These are phyloP conservation scores for Acacia crassicarpa DNA, from an alignment of 306 rosid genomes.

Conservation along the genomic window DNA sequence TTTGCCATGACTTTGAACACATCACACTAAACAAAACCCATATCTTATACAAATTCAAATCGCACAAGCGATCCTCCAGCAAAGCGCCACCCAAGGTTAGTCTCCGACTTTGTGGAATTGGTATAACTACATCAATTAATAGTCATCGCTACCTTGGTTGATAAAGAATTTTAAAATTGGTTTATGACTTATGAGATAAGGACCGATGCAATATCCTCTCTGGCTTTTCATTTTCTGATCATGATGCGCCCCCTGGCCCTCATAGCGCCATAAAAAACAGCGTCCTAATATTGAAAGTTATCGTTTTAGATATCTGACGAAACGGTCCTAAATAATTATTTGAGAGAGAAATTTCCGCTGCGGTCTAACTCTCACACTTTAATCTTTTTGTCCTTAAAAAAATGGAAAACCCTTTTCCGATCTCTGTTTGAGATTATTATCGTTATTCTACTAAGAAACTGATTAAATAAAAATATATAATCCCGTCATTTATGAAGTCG, in stretches of 20 bases:
- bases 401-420: background rate
- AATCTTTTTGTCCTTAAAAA: background rate
- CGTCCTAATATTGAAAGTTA: background rate
- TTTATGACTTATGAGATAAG: too few species aligned
- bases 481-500: background rate
- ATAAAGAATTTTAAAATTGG: background rate
- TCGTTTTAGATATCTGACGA: background rate
- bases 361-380: background rate
- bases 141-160: background rate
- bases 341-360: background rate
- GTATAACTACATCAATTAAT: background rate
- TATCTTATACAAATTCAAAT: background rate
- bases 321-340: background rate
- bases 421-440: background rate
- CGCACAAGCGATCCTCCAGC: background rate
- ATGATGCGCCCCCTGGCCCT: too few species aligned
- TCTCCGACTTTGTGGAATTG: conserved; percentile 21
- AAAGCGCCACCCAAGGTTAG: conserved; percentile 5
- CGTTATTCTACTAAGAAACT: background rate
- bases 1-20: background rate
- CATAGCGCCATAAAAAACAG: background rate
- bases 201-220: background rate
- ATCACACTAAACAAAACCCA: background rate
- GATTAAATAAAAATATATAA: background rate
- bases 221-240: background rate